Percentiles rank a stretch among this genome's conserved stretches.
Evolutionary conservation across 495 filamentous ascomycete genomes (phyloP).

Genomic region (Tuber magnatum): DNA sequence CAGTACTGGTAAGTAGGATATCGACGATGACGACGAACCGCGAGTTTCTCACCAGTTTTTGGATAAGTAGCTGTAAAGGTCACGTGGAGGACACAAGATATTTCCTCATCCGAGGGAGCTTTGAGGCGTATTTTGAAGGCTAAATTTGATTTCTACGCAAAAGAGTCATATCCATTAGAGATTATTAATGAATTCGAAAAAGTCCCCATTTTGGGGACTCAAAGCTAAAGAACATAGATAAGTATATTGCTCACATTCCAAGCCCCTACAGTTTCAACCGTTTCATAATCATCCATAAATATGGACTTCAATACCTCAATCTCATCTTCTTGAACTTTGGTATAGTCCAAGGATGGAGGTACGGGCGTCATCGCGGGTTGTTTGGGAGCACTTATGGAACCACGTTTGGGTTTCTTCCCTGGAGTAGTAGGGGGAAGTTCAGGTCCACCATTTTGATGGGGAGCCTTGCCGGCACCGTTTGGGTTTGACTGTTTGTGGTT

Average conservation of each 20-base stretch:
- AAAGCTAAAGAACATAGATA: slow-evolving; percentile 13
- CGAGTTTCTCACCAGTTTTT: slow-evolving; percentile 51
- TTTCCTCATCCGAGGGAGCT: slow-evolving; percentile 60
- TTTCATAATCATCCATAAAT: slow-evolving; percentile 84
- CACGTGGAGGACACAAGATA: slow-evolving; percentile 47
- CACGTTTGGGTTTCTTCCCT: slow-evolving; percentile 40
- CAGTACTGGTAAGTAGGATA: slow-evolving; percentile 4
- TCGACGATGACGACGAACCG: slow-evolving; percentile 4
- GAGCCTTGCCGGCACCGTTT: slow-evolving; percentile 43
- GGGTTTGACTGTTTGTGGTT: slow-evolving; percentile 25
- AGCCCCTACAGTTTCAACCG: slow-evolving; percentile 57
- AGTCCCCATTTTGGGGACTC: not conserved
- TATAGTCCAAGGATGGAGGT: slow-evolving; percentile 57
- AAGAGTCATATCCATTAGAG: slow-evolving; percentile 26
- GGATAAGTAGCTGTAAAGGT: slow-evolving; percentile 88
- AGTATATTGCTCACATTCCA: slow-evolving; percentile 62
- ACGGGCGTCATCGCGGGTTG: slow-evolving; percentile 40
- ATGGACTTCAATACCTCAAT: slow-evolving; percentile 80
- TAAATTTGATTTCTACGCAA: slow-evolving; percentile 64
- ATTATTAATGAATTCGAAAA: not conserved
- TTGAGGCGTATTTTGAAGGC: slow-evolving; percentile 72
- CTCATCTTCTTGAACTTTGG: slow-evolving; percentile 79
- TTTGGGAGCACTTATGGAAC: slow-evolving; percentile 43
- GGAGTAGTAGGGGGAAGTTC: slow-evolving; percentile 20
- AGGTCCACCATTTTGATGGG: slow-evolving; percentile 26